Evolutionary conservation across 805 yeast genomes (phyloP).

Genomic region (Metschnikowia sp.): DNA sequence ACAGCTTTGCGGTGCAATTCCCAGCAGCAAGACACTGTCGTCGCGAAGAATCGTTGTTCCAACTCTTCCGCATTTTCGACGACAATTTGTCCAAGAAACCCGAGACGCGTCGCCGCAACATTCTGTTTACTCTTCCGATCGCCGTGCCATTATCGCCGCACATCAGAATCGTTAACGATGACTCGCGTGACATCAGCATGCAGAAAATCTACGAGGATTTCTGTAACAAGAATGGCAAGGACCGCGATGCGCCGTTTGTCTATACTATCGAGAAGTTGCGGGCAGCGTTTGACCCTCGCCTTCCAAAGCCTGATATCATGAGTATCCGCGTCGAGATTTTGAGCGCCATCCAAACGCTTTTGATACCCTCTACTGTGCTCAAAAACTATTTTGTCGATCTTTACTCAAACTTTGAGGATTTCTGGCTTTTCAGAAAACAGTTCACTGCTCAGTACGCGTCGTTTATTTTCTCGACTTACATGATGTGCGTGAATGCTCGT

Average conservation of each 20-base stretch:
- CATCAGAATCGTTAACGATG: constrained; percentile 84
- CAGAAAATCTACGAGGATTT: constrained; percentile 84
- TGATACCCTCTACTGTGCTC: constrained; percentile 82
- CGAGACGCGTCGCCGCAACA: constrained; percentile 81
- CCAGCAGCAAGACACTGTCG: constrained; percentile 98
- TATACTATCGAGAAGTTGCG: constrained; percentile 81
- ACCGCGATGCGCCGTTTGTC: constrained; percentile 86
- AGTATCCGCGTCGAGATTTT: constrained; percentile 89
- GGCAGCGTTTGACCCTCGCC: constrained; percentile 88
- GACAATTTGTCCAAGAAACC: constrained; percentile 76
- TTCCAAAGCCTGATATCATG: constrained; percentile 88
- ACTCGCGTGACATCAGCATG: constrained; percentile 68
- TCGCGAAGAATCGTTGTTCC: constrained; percentile 92
- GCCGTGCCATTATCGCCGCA: constrained; percentile 95
- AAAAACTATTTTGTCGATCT: constrained; percentile 69
- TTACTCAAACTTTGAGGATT: constrained; percentile 82
- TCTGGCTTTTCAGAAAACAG: constrained; percentile 95
- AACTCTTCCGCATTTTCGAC: constrained; percentile 84
- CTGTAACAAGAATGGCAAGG: constrained; percentile 68
- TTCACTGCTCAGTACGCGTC: constrained; percentile 94
- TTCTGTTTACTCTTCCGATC: constrained; percentile 81
- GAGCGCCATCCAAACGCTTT: constrained; percentile 80
- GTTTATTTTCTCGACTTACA: constrained; percentile 84
- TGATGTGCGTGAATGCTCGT: constrained; percentile 90
- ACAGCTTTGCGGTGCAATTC: constrained; percentile 92